A percentile compares a stretch with the other conserved stretches of the same genome.
Conservation (phyloP, 371 early-diverging fungal genomes). For the Chytridium lagenaria region DNA sequence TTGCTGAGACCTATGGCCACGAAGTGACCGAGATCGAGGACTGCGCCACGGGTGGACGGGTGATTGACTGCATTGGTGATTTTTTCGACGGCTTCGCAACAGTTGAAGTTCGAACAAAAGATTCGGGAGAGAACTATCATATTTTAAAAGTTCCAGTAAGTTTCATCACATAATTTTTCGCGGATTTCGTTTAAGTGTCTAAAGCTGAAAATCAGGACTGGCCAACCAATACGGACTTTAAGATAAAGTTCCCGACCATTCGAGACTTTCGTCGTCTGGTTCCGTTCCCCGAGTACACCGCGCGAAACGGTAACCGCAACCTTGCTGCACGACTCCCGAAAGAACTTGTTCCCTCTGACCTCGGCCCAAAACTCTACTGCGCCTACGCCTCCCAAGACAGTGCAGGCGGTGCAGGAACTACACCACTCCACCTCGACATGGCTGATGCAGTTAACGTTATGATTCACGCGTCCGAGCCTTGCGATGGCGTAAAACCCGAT, state of each 20-base stretch:
- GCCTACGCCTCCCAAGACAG: conserved; percentile 62
- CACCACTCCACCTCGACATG: conserved; percentile 74
- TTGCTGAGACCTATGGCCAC: conserved; percentile 45
- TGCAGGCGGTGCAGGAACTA: conserved; percentile 61
- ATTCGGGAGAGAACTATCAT: conserved; percentile 28
- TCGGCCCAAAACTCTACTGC: conserved; percentile 79
- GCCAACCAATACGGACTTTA: conserved; percentile 67
- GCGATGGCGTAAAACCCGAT: conserved; percentile 11
- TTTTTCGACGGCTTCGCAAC: conserved; percentile 57
- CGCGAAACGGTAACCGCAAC: conserved; percentile 64
- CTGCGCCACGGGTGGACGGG: conserved; percentile 40
- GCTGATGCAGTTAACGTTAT: conserved; percentile 79
- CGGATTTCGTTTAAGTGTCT: not conserved
- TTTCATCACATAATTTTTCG: too few relatives aligned
- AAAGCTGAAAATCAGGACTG: conserved; percentile 60
- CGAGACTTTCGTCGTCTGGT: conserved; percentile 61
- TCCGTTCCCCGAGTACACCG: conserved; percentile 68
- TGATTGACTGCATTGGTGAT: conserved; percentile 34
- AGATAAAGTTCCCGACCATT: conserved; percentile 59
- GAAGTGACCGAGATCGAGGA: conserved; percentile 53
- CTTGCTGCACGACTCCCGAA: conserved; percentile 64
- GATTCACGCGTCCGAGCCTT: conserved; percentile 51
- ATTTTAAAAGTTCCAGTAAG: conserved; percentile 50
- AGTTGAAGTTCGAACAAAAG: conserved; percentile 8
- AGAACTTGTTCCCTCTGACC: conserved; percentile 63